Evolutionary conservation across 108 stramenopile genomes (phyloP), one percentile per base, ranked within the genome.

Genomic region (Aureococcus anophagefferens): DNA sequence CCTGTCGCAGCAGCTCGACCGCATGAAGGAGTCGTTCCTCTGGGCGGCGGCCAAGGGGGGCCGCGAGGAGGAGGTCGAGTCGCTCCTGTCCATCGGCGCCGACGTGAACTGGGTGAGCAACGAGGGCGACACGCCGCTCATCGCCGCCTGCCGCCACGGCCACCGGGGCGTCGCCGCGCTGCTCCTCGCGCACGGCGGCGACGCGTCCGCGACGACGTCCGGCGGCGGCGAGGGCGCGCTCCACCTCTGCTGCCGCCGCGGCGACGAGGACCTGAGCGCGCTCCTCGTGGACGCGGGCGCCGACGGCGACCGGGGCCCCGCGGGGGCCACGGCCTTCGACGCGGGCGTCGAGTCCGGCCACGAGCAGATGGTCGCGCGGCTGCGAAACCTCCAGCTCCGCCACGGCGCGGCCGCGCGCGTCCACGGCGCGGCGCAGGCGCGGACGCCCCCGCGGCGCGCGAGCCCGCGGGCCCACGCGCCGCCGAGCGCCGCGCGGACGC

Each of bases 11-110:
- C 81, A 73, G 28, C 74, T 83, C 35, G 76, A 77, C 13, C 29
- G 70, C 11, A 66, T 80, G 35, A 83, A 83, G 65, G 82, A 83
- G 46, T 80, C 79, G 4, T 83, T 83, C 72, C 73, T 83, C 30
- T 77, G 76, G 59, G 79, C 82, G 18, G 82, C 82, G 17, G 79
- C 82, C 5, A 67, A 66, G 17, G 79, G 76, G 21, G 82, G 82
- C 18, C 40, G 82, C 9, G 30, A 76, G 4, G 35, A 73, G n/a
- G 79, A 83, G 68, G 77, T 76, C 65, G 69, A 71, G 25, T 77
- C 75, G 13, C 64, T 82, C 0, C 33, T 79, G 0, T 67, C 71
- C 4, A 66, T 82, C 40, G 78, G 81, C 31, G 78, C 81, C 25
- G 70, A 82, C 30, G 64, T 66, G 5, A 63, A 75, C 30, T 66